These are phyloP conservation scores for Raphanus raphanistrum DNA, from an alignment of 345 rosid species.

Conservation along the genomic window DNA sequence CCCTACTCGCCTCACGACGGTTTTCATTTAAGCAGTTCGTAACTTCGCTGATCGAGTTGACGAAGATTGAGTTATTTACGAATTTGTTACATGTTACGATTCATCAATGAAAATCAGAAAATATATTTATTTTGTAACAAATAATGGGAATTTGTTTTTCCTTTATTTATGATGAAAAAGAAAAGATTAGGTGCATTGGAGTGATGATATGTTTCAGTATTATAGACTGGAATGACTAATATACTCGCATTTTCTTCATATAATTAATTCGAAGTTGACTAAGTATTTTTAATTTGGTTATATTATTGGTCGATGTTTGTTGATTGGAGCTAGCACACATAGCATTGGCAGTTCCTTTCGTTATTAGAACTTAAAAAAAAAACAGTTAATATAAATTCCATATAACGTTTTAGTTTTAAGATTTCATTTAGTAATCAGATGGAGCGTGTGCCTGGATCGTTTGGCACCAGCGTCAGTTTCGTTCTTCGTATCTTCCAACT, in stretches of 20 bases:
- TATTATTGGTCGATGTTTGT: neutral
- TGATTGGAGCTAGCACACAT: neutral
- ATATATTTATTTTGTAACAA: no score
- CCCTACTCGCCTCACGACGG: no score
- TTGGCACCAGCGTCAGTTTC: neutral
- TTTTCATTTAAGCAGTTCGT: no score
- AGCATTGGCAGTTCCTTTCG: neutral
- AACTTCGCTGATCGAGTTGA: no score
- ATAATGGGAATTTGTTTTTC: constrained; percentile 1
- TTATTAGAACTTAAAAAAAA: neutral
- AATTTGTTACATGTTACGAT: no score
- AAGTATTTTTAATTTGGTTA: neutral
- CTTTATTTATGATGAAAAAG: neutral
- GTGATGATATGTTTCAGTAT: constrained; percentile 27
- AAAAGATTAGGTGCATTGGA: constrained; percentile 14
- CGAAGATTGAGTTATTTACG: no score
- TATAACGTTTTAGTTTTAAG: neutral
- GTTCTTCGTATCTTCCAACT: neutral
- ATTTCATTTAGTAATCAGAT: neutral
- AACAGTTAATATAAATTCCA: neutral
- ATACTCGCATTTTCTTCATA: neutral
- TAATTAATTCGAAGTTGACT: constrained; percentile 22
- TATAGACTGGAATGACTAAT: neutral
- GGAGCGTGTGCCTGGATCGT: neutral
- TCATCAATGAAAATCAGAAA: no score